Evolutionary conservation across 768 basidiomycete genomes (phyloP).

Genomic region (Naematelia encephala): DNA sequence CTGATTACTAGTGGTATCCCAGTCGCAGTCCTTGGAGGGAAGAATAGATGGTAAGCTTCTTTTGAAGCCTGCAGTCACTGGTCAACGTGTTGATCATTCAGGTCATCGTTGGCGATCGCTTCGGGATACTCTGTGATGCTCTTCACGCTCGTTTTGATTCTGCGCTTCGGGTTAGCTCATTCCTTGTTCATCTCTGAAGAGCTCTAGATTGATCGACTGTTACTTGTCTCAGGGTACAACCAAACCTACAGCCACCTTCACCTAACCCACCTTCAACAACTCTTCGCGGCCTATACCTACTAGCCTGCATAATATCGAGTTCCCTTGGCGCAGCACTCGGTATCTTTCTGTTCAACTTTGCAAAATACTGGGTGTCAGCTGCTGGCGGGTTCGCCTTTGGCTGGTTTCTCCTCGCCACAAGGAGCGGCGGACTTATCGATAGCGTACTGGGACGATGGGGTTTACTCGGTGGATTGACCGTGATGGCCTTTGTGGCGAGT

Average conservation of each 20-base stretch:
- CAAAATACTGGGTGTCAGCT: conserved; percentile 69
- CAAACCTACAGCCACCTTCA: conserved; percentile 57
- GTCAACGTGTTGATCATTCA: conserved; percentile 47
- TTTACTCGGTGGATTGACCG: conserved; percentile 78
- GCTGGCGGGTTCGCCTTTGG: conserved; percentile 82
- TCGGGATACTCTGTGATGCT: conserved; percentile 86
- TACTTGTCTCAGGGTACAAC: conserved; percentile 61
- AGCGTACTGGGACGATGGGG: conserved; percentile 82
- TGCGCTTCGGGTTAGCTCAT: conserved; percentile 49
- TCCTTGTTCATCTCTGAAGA: not conserved
- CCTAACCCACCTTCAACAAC: conserved; percentile 70
- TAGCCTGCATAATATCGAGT: conserved; percentile 74
- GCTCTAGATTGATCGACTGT: not conserved
- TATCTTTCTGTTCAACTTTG: conserved; percentile 89
- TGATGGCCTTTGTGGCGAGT: conserved; percentile 74
- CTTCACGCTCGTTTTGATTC: conserved; percentile 77
- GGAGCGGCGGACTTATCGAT: conserved; percentile 72
- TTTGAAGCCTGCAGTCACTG: not conserved
- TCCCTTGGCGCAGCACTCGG: conserved; percentile 77
- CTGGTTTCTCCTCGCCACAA: conserved; percentile 82
- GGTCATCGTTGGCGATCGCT: conserved; percentile 90
- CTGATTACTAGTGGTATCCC: conserved; percentile 87
- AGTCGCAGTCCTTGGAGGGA: conserved; percentile 87
- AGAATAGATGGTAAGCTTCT: conserved; percentile 75
- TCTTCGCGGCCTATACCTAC: conserved; percentile 83